A percentile compares a stretch with the other conserved stretches of the same genome.
Conservation (phyloP, 2,329 filamentous ascomycete species). For the Diaporthe australafricana region DNA sequence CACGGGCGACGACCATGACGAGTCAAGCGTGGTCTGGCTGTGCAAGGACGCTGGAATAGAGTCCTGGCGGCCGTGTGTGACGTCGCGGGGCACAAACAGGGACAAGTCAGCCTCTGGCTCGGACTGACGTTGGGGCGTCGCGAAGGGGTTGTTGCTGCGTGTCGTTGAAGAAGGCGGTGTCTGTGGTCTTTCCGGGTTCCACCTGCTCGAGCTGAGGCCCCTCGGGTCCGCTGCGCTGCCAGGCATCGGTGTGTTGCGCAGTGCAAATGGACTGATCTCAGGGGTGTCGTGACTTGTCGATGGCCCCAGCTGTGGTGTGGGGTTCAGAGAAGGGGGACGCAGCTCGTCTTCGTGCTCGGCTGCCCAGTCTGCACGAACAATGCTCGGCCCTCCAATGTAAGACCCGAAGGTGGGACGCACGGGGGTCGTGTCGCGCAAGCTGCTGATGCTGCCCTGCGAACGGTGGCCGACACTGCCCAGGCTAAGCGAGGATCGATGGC, state of each 20-base stretch:
- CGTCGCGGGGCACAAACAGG: slow-evolving; percentile 44
- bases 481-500: slow-evolving; percentile 23
- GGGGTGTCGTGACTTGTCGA: slow-evolving; percentile 34
- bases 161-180: slow-evolving; percentile 37
- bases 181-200: slow-evolving; percentile 41
- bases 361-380: slow-evolving; percentile 35
- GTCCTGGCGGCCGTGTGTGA: slow-evolving; percentile 46
- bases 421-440: slow-evolving; percentile 31
- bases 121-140: slow-evolving; percentile 39
- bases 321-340: slow-evolving; percentile 19
- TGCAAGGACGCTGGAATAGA: slow-evolving; percentile 49
- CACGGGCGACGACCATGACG: slow-evolving; percentile 47
- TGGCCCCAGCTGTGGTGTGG: slow-evolving; percentile 38
- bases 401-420: slow-evolving; percentile 27
- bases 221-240: slow-evolving; percentile 22
- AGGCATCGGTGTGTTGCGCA: slow-evolving; percentile 32
- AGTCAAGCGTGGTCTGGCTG: slow-evolving; percentile 51
- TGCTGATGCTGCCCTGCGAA: slow-evolving; percentile 29
- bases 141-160: slow-evolving; percentile 12
- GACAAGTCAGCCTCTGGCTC: slow-evolving; percentile 38
- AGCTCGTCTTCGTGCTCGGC: slow-evolving; percentile 32
- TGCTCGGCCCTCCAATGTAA: slow-evolving; percentile 31
- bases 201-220: slow-evolving; percentile 46
- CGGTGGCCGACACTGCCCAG: slow-evolving; percentile 2
- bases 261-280: slow-evolving; percentile 38